Percentiles rank a stretch among this genome's conserved stretches.
Evolutionary conservation across 2,329 filamentous ascomycete genomes (phyloP).

Genomic region (Kalmusia sp.): DNA sequence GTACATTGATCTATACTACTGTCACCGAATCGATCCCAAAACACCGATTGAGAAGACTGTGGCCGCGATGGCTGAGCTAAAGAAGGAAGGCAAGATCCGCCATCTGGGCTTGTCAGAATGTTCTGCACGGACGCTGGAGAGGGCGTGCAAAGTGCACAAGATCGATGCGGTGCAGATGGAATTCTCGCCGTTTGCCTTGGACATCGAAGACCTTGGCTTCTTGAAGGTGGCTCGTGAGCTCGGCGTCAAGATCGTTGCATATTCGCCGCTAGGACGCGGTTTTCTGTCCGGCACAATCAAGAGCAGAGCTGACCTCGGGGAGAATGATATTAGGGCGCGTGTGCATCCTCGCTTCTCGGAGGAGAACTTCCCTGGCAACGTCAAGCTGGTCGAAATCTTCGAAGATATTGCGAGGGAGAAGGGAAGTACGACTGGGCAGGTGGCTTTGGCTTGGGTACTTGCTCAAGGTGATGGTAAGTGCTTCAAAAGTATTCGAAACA

Average conservation of each 20-base stretch:
- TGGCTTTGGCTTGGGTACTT: slow-evolving; percentile 51
- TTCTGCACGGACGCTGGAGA: slow-evolving; percentile 50
- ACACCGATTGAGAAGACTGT: slow-evolving; percentile 56
- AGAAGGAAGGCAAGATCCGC: slow-evolving; percentile 52
- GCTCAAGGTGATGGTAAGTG: slow-evolving; percentile 31
- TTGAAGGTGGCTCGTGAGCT: slow-evolving; percentile 46
- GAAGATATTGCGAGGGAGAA: slow-evolving; percentile 47
- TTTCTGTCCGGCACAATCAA: slow-evolving; percentile 13
- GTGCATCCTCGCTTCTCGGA: slow-evolving; percentile 47
- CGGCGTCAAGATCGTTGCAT: slow-evolving; percentile 37
- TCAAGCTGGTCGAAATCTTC: slow-evolving; percentile 27
- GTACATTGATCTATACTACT: slow-evolving; percentile 50
- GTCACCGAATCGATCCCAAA: slow-evolving; percentile 46
- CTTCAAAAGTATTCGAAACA: too few relatives aligned
- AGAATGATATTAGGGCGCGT: slow-evolving; percentile 34
- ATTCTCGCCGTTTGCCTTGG: slow-evolving; percentile 53
- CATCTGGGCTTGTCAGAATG: slow-evolving; percentile 51
- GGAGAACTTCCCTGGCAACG: slow-evolving; percentile 36
- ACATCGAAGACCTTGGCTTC: slow-evolving; percentile 48
- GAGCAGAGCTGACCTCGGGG: slow-evolving; percentile 51
- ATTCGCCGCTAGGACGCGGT: slow-evolving; percentile 40
- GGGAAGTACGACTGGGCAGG: slow-evolving; percentile 61
- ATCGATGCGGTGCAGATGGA: slow-evolving; percentile 56
- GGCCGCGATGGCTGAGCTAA: slow-evolving; percentile 47
- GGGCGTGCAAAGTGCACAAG: slow-evolving; percentile 51